Conservation (phyloP, 2,329 filamentous ascomycete species). For the Apiospora pterosperma region DNA sequence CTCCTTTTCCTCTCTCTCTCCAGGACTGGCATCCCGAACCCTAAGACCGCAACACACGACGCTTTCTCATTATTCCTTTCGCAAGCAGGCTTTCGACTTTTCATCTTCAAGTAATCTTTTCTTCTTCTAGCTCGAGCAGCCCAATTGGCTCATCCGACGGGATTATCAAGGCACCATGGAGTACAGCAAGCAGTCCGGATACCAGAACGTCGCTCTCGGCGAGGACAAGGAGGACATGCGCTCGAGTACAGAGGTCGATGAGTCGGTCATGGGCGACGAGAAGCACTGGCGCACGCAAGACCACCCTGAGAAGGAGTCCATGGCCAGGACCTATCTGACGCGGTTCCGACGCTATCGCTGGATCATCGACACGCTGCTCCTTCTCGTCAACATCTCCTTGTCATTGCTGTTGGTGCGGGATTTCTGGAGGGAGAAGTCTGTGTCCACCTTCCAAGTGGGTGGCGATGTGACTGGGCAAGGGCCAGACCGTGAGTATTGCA, state of each 20-base stretch:
- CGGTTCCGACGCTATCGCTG: slow-evolving; percentile 23
- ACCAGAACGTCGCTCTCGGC: slow-evolving; percentile 19
- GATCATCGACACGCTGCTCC: slow-evolving; percentile 28
- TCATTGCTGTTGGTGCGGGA: slow-evolving; percentile 22
- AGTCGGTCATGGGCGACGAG: slow-evolving; percentile 30
- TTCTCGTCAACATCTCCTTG: slow-evolving; percentile 28
- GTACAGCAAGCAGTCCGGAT: slow-evolving; percentile 11
- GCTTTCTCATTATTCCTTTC: neutral
- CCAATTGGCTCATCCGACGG: too few relatives aligned
- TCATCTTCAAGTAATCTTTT: neutral
- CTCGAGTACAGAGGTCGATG: slow-evolving; percentile 31
- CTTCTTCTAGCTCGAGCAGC: too few relatives aligned
- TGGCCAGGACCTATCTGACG: slow-evolving; percentile 9
- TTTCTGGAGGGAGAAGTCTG: slow-evolving; percentile 17
- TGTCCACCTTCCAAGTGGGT: slow-evolving; percentile 28
- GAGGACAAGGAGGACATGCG: slow-evolving; percentile 26
- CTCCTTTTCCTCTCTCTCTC: neutral
- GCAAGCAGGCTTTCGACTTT: neutral
- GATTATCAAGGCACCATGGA: slow-evolving; percentile 7
- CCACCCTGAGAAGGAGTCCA: slow-evolving; percentile 11
- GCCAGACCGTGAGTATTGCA: slow-evolving; percentile 22
- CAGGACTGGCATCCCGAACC: neutral
- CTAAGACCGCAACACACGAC: neutral
- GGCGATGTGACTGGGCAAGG: slow-evolving; percentile 34
- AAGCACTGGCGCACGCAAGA: slow-evolving; percentile 22